Evolutionary conservation across 345 rosid genomes (phyloP), one percentile per base, ranked within the genome.

Genomic region (Combretum micranthum): DNA sequence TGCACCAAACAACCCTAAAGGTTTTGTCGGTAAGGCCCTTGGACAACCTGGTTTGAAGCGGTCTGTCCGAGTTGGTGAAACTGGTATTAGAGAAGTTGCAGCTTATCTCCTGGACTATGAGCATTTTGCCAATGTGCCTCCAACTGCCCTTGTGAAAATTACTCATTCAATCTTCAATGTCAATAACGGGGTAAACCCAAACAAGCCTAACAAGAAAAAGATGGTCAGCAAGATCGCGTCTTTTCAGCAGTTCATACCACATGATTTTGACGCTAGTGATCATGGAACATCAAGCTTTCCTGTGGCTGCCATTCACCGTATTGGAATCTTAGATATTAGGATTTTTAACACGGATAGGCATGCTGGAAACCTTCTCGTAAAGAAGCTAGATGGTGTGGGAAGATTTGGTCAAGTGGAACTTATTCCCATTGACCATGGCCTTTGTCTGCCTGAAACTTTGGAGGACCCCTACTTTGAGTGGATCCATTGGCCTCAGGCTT

Each of bases 401-500:
- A 74, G 71, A 55, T 87, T 94, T 76, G 88, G 94, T 74, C 84
- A 83, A 52, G 83, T 84, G 21, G 97, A 90, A 68, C 78, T 94
- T 66, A 87, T 83, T 73, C 99, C 99, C 4, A 94, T 94, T 63
- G 99, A 94, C 64, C 99, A 90, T 53, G 97, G 99, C 15, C 90
- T 94, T 59, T 90, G 99, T 77, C 70, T 94, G 69, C 99, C 97
- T 5, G 99, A 94, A 75, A 77, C 90, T 4, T 56, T 94, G 69
- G 99, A 94, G 74, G 99, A 94, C 64, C 99, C 99, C n/a, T 94
- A 94, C 64, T 87, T 94, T 7, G 97, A 94, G 75, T 94, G 99
- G 99, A 87, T 94, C 76, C 99, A 94, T 64, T 94, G 97, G 99
- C 99, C 99, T 42, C 97, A 90, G 66, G 92, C 99, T 15, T 90